Base-by-base conservation (phyloP, 176 grass and related monocot genomes). In the Otatea glauca region DNA sequence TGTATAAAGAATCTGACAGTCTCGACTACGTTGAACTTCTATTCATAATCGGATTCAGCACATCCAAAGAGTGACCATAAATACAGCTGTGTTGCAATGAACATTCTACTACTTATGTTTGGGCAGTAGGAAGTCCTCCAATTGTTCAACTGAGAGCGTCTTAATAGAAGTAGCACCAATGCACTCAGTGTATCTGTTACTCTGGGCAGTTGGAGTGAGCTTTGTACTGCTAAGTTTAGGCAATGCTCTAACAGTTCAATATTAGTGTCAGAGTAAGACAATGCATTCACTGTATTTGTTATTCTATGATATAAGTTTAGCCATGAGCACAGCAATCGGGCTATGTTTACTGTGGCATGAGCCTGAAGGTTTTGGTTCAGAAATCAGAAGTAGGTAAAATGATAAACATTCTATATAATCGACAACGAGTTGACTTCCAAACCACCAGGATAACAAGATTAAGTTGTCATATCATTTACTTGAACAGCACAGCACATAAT, bases 361-460 rank as follows among this genome's bases (percentile, higher is more conserved):
- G 38, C 45, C 49, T 59, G 38, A 68, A n/a, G 5, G 25, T 44
- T 75, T 49, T 81, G 35, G 69, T 81, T 21, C 18, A 20, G 47
- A 48, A 48, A 48, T 50, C 42, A 77, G 18, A 72, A 56, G 15
- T 35, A 35, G 27, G 42, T 62, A 53, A 70, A 77, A 41, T 54
- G 5, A 44, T 60, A 79, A 39, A 37, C 4, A n/a, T 37, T 29
- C 6, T 68, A 12, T 38, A 59, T 68, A 42, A 75, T 75, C 14
- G 7, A 21, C 34, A 70, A 41, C 21, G 20, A 44, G 8, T 75
- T 81, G 51, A 51, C 45, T 67, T 87, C 32, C 32, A 66, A 68
- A 82, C 29, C 34, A 79, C 60, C 29, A 79, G 1, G 14, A 86
- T 51, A 87, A 79, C 3, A 75, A 68, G 59, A 56, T 58, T 54